Evolutionary conservation across 352 stramenopile genomes (phyloP), one percentile per base, ranked within the genome.

Genomic region (Phytopythium mirpurense): DNA sequence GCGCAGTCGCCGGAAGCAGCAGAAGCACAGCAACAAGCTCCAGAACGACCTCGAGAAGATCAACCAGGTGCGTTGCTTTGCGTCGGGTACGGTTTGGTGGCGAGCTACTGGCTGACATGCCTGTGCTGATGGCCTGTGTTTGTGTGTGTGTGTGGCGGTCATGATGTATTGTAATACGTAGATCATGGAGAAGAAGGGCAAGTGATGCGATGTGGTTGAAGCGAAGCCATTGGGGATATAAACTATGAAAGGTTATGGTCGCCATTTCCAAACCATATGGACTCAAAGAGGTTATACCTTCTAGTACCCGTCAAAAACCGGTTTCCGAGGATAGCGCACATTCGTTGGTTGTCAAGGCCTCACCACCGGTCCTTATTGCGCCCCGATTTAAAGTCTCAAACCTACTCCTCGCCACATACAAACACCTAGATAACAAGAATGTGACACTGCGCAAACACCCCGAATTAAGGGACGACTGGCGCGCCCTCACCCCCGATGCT

Each of bases 41-140:
- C 60, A 75, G 35, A 86, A 71, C 51, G 79, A 88, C 26, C 67
- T 90, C 14, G 70, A 83, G 48, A 88, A 88, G 68, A 84, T 90
- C 55, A 85, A 73, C 55, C 78, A 88, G 74, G 74, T 89, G 57
- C 19, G 64, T 54, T n/a, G n/a, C n/a, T n/a, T n/a, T n/a, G n/a
- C n/a, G n/a, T n/a, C n/a, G n/a, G n/a, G n/a, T n/a, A n/a, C n/a
- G n/a, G n/a, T n/a, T n/a, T n/a, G n/a, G n/a, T n/a, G 19, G 32
- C 44, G n/a, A 36, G 29, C 29, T 5, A 32, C 29, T 32, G 29
- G 9, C 29, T 42, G 34, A 23, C 8, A 2, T 45, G 45, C 29
- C n/a, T n/a, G 1, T 8, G 18, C 32, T 62, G 43, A 57, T 29
- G 27, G 41, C 51, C 32, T 16, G n/a, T 2, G 1, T 31, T 29